Evolutionary conservation across 2,329 filamentous ascomycete species (phyloP).

Genomic region (Blastomyces parvus): DNA sequence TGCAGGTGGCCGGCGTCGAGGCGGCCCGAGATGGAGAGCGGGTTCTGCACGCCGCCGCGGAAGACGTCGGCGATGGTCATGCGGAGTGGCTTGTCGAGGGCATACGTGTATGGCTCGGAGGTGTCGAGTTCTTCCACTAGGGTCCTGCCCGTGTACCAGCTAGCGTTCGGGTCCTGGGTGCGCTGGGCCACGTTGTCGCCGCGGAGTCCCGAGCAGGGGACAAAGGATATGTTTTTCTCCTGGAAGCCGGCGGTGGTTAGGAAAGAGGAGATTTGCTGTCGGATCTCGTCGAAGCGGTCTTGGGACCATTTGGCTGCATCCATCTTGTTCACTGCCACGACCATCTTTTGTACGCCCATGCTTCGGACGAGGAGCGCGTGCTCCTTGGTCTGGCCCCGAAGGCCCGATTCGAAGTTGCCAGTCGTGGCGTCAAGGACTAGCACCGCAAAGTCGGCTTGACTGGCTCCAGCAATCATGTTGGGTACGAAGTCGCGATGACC

Average conservation of each 20-base stretch:
- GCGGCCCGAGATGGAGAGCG: conserved; percentile 75
- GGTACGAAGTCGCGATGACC: conserved; percentile 94
- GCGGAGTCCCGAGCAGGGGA: conserved; percentile 80
- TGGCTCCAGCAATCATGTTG: conserved; percentile 97
- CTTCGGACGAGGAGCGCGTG: conserved; percentile 83
- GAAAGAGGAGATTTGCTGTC: conserved; percentile 73
- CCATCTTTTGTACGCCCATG: conserved; percentile 76
- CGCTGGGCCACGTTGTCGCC: conserved; percentile 69
- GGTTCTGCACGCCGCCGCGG: conserved; percentile 65
- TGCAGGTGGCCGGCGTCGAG: conserved; percentile 79
- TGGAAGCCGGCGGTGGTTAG: conserved; percentile 73
- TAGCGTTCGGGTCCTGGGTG: conserved; percentile 40
- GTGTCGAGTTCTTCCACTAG: conserved; percentile 75
- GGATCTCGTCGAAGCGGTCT: conserved; percentile 75
- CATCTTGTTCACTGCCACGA: conserved; percentile 93
- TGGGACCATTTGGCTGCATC: conserved; percentile 78
- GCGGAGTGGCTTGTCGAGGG: conserved; percentile 68
- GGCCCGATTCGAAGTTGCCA: conserved; percentile 84
- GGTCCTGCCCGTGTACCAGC: conserved; percentile 74
- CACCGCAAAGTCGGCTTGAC: conserved; percentile 90
- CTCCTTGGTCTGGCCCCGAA: conserved; percentile 89
- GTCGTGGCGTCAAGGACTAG: conserved; percentile 85
- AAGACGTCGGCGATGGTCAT: conserved; percentile 85
- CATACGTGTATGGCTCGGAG: conserved; percentile 62
- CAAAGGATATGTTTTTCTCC: conserved; percentile 68